A percentile compares a stretch with the other conserved stretches of the same genome.
These are phyloP conservation scores for Globisporangium camurandrum DNA, from an alignment of 352 stramenopile species.

Conservation along the genomic window DNA sequence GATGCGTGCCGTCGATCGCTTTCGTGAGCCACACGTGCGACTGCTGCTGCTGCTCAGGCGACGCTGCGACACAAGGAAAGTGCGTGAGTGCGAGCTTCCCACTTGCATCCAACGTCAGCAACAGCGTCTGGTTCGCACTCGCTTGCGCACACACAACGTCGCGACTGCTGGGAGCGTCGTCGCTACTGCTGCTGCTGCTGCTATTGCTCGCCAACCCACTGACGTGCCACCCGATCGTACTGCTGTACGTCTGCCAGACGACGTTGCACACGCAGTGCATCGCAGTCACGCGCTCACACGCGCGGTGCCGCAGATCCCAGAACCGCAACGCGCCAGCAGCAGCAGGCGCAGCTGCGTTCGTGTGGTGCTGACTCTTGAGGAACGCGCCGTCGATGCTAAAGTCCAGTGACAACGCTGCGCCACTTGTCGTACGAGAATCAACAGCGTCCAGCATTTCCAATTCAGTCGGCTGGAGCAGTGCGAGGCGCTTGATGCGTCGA, in stretches of 20 bases:
- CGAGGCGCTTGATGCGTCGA: conserved; percentile 32
- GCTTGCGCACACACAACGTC: conserved; percentile 4
- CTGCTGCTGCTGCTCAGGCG: background rate
- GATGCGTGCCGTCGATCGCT: conserved; percentile 5
- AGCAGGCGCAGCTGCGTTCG: too few relatives aligned
- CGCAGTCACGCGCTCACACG: conserved; percentile 40
- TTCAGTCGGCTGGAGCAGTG: conserved; percentile 41
- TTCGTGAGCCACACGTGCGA: conserved; percentile 17
- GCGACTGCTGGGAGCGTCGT: too few relatives aligned
- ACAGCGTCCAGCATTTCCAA: conserved; percentile 10
- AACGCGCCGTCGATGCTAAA: conserved; percentile 58
- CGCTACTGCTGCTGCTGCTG: too few relatives aligned
- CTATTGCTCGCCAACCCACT: conserved; percentile 11
- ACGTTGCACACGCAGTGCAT: conserved; percentile 32
- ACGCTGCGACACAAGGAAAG: conserved; percentile 7
- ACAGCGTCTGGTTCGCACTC: conserved; percentile 9
- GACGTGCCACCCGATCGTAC: conserved; percentile 37
- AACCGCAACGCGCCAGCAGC: conserved; percentile 22
- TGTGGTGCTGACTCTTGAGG: conserved; percentile 46
- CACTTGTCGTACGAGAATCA: too few relatives aligned
- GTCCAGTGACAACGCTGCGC: conserved; percentile 30
- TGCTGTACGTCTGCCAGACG: conserved; percentile 48
- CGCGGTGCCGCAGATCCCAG: conserved; percentile 50
- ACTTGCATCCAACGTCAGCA: conserved; percentile 4
- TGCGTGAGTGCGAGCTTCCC: conserved; percentile 14